phyloP scores from a whole-genome alignment of 2,329 filamentous ascomycete genomes.

The Xenosphaeropsis pyriputrescens region DNA sequence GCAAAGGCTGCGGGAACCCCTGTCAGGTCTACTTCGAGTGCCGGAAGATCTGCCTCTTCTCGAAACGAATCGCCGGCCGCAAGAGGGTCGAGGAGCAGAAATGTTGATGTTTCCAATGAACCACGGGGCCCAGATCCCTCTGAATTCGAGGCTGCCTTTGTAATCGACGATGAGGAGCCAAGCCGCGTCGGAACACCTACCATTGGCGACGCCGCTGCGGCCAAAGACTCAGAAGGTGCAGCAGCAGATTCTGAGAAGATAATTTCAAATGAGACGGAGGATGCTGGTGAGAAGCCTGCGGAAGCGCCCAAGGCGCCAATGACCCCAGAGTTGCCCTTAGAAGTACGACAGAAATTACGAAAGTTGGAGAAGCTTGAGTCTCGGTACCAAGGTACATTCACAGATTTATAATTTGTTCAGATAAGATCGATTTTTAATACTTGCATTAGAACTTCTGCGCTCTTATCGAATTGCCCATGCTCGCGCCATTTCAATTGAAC shows the following conservation, averaged over 20 bases:
- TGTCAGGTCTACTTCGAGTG: constrained; percentile 25
- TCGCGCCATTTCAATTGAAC: constrained; percentile 74
- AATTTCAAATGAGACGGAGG: constrained; percentile 14
- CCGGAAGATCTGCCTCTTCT: constrained; percentile 8
- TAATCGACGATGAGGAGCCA: constrained; percentile 66
- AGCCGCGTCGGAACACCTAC: constrained; percentile 46
- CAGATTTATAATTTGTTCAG: not conserved
- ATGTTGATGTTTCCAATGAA: constrained; percentile 8
- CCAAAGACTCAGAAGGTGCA: constrained; percentile 4
- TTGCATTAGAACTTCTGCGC: constrained; percentile 57
- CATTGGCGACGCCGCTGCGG: constrained; percentile 22
- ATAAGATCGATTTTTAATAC: constrained; percentile 5
- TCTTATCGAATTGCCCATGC: constrained; percentile 88
- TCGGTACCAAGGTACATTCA: constrained; percentile 60
- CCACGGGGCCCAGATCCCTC: constrained; percentile 54
- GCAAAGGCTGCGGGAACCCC: constrained; percentile 26
- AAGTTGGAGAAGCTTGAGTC: constrained; percentile 84
- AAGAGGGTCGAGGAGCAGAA: constrained; percentile 13
- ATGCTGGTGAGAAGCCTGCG: constrained; percentile 6
- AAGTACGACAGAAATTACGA: constrained; percentile 61
- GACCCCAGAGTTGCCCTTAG: constrained; percentile 40
- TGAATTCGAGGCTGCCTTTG: constrained; percentile 76
- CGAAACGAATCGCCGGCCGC: constrained; percentile 14
- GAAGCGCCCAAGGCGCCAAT: constrained; percentile 9
- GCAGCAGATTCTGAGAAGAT: constrained; percentile 11